phyloP scores from a whole-genome alignment of 1,284 basidiomycete species.

The Pseudozyma sp. region DNA sequence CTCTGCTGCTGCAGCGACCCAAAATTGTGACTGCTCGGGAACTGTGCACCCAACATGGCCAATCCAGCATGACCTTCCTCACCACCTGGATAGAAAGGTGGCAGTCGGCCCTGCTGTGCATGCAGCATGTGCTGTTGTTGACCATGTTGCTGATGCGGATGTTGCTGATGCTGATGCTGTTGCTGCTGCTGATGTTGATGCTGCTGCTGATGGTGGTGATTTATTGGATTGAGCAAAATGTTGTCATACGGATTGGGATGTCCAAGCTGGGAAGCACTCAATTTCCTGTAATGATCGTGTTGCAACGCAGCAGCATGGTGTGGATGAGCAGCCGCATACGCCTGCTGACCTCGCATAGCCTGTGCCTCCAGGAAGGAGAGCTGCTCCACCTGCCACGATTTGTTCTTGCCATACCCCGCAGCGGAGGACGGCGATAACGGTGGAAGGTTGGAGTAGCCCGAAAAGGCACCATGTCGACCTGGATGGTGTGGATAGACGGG shows the following conservation, averaged over 20 bases:
- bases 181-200: constrained; percentile 20
- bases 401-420: constrained; percentile 55
- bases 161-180: constrained; percentile 1
- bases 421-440: constrained; percentile 18
- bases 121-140: not conserved
- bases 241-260: constrained; percentile 27
- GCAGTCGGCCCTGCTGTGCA: constrained; percentile 14
- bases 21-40: constrained; percentile 59
- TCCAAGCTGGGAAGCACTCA: constrained; percentile 22
- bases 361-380: constrained; percentile 54
- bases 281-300: constrained; percentile 18
- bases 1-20: constrained; percentile 20
- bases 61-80: constrained; percentile 20
- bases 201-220: constrained; percentile 13
- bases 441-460: constrained; percentile 13
- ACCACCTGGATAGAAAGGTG: constrained; percentile 32
- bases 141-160: constrained; percentile 16
- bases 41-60: constrained; percentile 46
- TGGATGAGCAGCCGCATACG: constrained; percentile 3
- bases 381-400: constrained; percentile 61
- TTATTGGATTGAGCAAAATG: constrained; percentile 16
- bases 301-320: constrained; percentile 2
- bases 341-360: constrained; percentile 30
- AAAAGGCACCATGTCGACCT: constrained; percentile 33
- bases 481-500: constrained; percentile 12